phyloP scores from a whole-genome alignment of 352 stramenopile species.

The Phytophthora sp. region DNA sequence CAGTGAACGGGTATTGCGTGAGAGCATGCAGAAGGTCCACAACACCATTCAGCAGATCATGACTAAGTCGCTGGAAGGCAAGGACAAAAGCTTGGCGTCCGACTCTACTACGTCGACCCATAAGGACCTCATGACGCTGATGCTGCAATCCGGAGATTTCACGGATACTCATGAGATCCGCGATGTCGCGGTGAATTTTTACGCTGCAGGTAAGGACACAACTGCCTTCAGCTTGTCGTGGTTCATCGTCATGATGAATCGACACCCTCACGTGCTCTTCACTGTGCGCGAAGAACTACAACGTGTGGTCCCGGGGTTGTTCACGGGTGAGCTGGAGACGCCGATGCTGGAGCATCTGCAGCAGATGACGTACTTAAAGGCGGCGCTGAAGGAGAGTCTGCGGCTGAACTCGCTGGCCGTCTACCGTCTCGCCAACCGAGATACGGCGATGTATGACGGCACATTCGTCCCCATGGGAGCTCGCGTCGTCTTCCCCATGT shows the following conservation, averaged over 20 bases:
- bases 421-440: constrained; percentile 43
- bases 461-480: constrained; percentile 41
- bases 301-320: constrained; percentile 30
- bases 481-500: constrained; percentile 35
- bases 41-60: constrained; percentile 43
- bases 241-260: constrained; percentile 73
- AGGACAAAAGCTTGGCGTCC: not conserved
- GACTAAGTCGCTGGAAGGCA: constrained; percentile 23
- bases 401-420: constrained; percentile 50
- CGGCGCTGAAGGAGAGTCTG: constrained; percentile 54
- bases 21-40: constrained; percentile 37
- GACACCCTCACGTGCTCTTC: constrained; percentile 46
- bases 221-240: constrained; percentile 64
- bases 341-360: constrained; percentile 42
- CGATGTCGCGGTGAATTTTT: constrained; percentile 77
- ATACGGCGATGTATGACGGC: constrained; percentile 56
- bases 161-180: constrained; percentile 43
- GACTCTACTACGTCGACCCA: not conserved
- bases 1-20: constrained; percentile 30
- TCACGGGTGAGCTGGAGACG: constrained; percentile 23
- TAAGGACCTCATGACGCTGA: constrained; percentile 51
- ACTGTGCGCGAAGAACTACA: constrained; percentile 49
- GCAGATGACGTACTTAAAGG: constrained; percentile 53
- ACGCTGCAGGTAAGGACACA: constrained; percentile 71
- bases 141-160: constrained; percentile 42